Base-by-base conservation (phyloP, 805 yeast genomes). In the Blastobotrys muscicola region DNA sequence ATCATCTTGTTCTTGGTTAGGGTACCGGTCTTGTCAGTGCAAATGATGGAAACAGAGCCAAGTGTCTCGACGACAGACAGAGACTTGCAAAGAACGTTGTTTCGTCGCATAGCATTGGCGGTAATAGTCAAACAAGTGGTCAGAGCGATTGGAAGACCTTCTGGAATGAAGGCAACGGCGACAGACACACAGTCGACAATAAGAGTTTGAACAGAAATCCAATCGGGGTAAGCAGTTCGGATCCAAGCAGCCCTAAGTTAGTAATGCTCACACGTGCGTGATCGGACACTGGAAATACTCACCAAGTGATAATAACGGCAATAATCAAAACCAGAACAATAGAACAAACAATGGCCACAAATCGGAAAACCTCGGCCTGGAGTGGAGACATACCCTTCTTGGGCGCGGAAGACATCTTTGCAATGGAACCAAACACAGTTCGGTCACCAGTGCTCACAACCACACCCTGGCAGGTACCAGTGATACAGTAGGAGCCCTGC, bases 91-190 rank as follows among this genome's bases (percentile, higher is more conserved):
- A 72, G 58, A 20, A 73, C 66, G 41, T 69, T 67, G 48, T 63
- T 57, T 45, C 64, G 62, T 37, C 57, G 62, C 75, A 75, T 71
- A 77, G 76, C 96, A 72, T 87, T 86, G 56, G 96, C 95, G 68
- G 94, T 83, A 71, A 89, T 96, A 69, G 97, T 96, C 95, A 87
- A 85, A 68, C 96, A 87, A 61, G 95, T 87, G 75, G 96, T 87
- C 57, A 86, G 95, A 64, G 87, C 96, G 67, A 95, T 95, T 68
- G 96, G 96, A 67, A 87, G 80, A 82, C 96, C 96, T 56, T 87
- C 96, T 68, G 96, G 96, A 38, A 73, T 69, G 45, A 72, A 72
- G 1, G 78, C 67, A 34, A 72, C 74, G 37, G 60, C 64, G 33
- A 55, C 54, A 13, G 77, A 74, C 15, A 75, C 69, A 37, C 73